phyloP scores from a whole-genome alignment of 208 protist species.

The Trichomonas gallinae region DNA sequence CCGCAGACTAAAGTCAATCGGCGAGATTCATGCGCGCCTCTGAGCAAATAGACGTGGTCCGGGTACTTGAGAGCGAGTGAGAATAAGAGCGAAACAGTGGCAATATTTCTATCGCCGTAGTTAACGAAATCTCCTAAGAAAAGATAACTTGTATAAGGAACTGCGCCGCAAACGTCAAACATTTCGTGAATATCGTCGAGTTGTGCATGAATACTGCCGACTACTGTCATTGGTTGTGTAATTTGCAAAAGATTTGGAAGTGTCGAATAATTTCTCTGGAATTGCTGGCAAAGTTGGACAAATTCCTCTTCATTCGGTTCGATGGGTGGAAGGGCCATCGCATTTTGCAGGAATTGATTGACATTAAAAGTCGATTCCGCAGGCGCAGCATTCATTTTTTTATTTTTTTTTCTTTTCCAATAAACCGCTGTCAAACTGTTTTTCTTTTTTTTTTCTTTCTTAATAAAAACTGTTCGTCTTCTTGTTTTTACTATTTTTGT shows the following conservation, averaged over 20 bases:
- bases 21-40: constrained; percentile 1
- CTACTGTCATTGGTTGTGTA: constrained; percentile 13
- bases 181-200: constrained; percentile 18
- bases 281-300: background rate
- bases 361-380: background rate
- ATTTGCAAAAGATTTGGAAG: background rate
- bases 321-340: background rate
- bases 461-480: too few species aligned
- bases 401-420: background rate
- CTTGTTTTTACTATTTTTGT: too few species aligned
- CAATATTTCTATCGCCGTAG: constrained; percentile 9
- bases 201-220: background rate
- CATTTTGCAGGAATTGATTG: background rate
- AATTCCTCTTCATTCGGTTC: background rate
- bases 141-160: constrained; percentile 1
- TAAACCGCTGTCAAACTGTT: background rate
- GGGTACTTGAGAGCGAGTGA: constrained; percentile 6
- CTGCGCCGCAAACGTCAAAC: background rate
- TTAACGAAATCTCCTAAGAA: constrained; percentile 16
- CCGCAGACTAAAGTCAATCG: background rate
- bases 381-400: background rate
- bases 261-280: constrained; percentile 6
- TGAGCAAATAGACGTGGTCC: constrained; percentile 1
- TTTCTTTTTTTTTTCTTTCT: too few species aligned
- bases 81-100: background rate